phyloP scores from a whole-genome alignment of 2,329 filamentous ascomycete species.

The Juglanconis juglandina region DNA sequence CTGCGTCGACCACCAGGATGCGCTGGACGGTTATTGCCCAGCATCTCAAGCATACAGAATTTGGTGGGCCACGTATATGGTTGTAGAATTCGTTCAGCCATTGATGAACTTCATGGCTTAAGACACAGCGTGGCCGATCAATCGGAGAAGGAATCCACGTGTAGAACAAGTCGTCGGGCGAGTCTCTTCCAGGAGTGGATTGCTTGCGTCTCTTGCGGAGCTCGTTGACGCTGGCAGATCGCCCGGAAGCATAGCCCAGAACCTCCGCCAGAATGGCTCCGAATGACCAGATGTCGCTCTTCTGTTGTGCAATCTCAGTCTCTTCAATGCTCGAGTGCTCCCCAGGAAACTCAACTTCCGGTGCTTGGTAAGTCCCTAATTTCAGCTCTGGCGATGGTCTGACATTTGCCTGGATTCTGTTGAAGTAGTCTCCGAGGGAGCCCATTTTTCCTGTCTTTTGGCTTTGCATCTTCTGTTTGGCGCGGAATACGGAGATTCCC shows the following conservation, averaged over 20 bases:
- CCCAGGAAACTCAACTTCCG: conserved; percentile 6
- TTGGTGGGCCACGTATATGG: neutral
- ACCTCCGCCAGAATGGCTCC: conserved; percentile 16
- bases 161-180: conserved; percentile 7
- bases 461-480: neutral
- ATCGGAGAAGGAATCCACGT: neutral
- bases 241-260: conserved; percentile 1
- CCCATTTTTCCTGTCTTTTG: neutral
- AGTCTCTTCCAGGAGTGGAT: neutral
- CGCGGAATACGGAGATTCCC: conserved; percentile 15
- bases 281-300: conserved; percentile 15
- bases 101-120: neutral
- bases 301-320: neutral
- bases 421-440: conserved; percentile 10
- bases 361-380: conserved; percentile 8
- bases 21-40: conserved; percentile 7
- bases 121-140: neutral
- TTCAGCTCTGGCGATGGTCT: conserved; percentile 1
- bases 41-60: conserved; percentile 2
- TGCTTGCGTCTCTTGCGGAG: neutral
- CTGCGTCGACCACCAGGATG: conserved; percentile 5
- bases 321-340: neutral
- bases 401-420: neutral
- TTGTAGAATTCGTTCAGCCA: conserved; percentile 3
- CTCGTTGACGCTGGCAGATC: neutral